phyloP scores from a whole-genome alignment of 225 moss, liverwort and hornwort genomes.

The Neckera pumila region DNA sequence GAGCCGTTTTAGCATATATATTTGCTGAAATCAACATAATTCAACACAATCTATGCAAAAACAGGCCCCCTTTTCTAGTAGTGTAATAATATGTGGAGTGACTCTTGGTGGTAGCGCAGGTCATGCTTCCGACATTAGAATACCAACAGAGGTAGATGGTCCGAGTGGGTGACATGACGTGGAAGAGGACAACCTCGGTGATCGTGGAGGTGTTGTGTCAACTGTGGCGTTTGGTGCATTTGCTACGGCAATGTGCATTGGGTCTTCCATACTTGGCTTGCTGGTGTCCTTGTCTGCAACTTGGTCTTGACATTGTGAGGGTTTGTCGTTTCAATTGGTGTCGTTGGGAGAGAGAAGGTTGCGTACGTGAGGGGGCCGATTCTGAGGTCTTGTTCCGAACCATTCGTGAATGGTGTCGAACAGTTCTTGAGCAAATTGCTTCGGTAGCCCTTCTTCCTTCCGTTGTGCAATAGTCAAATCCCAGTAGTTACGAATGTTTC shows the following conservation, averaged over 20 bases:
- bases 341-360: accelerated
- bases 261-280: accelerated
- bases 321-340: accelerated
- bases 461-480: accelerated
- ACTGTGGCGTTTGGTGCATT: accelerated
- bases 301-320: accelerated
- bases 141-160: accelerated
- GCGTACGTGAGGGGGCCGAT: neutral
- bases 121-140: accelerated
- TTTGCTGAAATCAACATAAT: no score
- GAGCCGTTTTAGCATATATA: no score
- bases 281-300: accelerated
- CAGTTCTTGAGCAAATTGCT: neutral
- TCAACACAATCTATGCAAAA: no score
- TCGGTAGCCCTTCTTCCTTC: neutral
- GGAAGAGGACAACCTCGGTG: accelerated
- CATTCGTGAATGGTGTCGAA: neutral
- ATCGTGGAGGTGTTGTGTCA: neutral
- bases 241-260: accelerated
- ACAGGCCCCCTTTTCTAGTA: no score
- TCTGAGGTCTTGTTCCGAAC: neutral
- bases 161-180: accelerated
- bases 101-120: accelerated
- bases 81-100: neutral
- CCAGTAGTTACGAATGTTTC: accelerated